Evolutionary conservation across 2,329 filamentous ascomycete genomes (phyloP), one percentile per base, ranked within the genome.

Genomic region (Malbranchea cinnamomea): DNA sequence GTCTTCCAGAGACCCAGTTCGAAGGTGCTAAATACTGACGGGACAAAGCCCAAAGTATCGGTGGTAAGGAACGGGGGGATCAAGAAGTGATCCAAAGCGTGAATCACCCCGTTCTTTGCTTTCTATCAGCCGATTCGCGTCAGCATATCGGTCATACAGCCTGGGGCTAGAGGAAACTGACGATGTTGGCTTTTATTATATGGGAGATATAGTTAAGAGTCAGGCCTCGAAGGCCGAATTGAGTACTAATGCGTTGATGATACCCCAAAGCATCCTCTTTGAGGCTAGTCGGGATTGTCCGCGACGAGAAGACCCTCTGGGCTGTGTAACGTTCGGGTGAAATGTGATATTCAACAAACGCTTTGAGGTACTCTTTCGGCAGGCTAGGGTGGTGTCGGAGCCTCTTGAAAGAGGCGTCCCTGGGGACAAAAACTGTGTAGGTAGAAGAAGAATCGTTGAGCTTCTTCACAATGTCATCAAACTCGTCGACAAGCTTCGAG

Each of bases 401-500:
- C 54, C 67, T 70, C 35, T 77, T 70, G 43, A 94, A 87, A 0
- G 83, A 83, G 28, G 65, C 59, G 49, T 93, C 72, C 1, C 70
- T 73, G 0, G 85, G 85, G 2, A 80, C 78, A 45, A 93, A 91
- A 29, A 89, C 55, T 1, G 85, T 93, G 46, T 77, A 71, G 52
- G 87, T 85, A 13, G 68, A 62, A 20, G 68, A 57, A 2, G 80
- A 87, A 45, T 69, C 68, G 56, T 91, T 89, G 16, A 94, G 67
- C 3, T 74, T 52, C 31, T 77, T 53, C 20, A 87, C 73, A 1
- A 93, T 59, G 30, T 81, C 71, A 1, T 74, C 65, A 48, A 79
- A 74, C 37, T 83, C 65, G 37, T 78, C 65, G 41, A 93, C 67
- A n/a, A 84, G 60, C 47, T 77, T 69, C 16, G 77, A 73, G 25